Conservation (phyloP, 2,329 filamentous ascomycete genomes). For the Aotearoamyces nothofagi region DNA sequence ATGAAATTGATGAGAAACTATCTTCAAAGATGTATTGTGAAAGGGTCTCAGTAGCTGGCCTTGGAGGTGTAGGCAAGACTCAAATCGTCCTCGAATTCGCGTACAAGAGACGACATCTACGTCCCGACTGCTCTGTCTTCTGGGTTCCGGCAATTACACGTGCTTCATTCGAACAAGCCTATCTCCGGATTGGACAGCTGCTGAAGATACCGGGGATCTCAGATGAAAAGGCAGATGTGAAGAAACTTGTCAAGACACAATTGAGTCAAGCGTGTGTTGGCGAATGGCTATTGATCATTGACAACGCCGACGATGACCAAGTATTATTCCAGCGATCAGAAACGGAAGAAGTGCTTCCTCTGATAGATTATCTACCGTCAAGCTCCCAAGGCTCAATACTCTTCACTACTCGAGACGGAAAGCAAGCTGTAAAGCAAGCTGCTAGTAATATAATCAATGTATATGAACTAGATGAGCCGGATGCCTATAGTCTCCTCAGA, state of each 20-base stretch:
- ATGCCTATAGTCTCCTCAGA: slow-evolving; percentile 5
- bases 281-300: slow-evolving; percentile 27
- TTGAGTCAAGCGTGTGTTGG: slow-evolving; percentile 9
- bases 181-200: slow-evolving; percentile 6
- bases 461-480: slow-evolving; percentile 1
- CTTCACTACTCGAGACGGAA: slow-evolving; percentile 8
- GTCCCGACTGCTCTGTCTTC: slow-evolving; percentile 23
- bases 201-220: slow-evolving; percentile 6
- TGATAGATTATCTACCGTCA: slow-evolving; percentile 6
- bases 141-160: slow-evolving; percentile 22
- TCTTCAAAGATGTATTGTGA: slow-evolving; percentile 1
- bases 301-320: slow-evolving; percentile 26
- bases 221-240: slow-evolving; percentile 7
- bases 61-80: slow-evolving; percentile 8
- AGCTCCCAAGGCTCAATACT: slow-evolving; percentile 5
- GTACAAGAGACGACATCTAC: slow-evolving; percentile 2
- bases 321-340: slow-evolving; percentile 13
- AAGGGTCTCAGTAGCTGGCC: slow-evolving; percentile 3
- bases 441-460: slow-evolving; percentile 4
- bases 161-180: slow-evolving; percentile 6
- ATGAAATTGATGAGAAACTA: slow-evolving; percentile 3
- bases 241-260: slow-evolving; percentile 4
- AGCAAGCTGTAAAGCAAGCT: slow-evolving; percentile 2
- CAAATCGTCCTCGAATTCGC: slow-evolving; percentile 8
- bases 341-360: not conserved